Base-by-base conservation (phyloP, 1,284 basidiomycete species). In the Naganishia albida region DNA sequence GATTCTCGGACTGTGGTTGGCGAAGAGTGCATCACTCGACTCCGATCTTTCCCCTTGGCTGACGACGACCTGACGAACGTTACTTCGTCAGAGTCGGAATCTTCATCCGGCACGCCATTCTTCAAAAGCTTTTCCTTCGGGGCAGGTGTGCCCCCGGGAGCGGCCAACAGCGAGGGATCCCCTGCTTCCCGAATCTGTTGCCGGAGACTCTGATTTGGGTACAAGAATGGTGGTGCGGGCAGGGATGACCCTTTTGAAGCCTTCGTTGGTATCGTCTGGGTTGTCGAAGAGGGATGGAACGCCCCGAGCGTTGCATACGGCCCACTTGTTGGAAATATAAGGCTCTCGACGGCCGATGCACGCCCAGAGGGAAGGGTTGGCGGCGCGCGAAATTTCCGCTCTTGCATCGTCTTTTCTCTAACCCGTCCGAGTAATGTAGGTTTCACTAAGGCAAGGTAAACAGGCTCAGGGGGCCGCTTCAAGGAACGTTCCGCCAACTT, bases 331-430 rank as follows among this genome's bases (percentile, higher is more conserved):
- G 57, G 57, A 16, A 60, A 60, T 20, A 60, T 49, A 3, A 60
- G 38, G 46, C 57, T 60, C 16, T 60, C 57, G 12, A 60, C 23
- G 39, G 46, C n/a, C 2, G 57, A 48, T 1, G 46, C 46, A n/a
- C 30, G 34, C 1, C 38, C n/a, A 15, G 57, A 23, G 20, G 46
- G 46, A 7, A 60, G 38, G 2, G 57, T 50, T 7, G 57, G 57
- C 15, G 57, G 57, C 20, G 57, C 57, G 23, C 46, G 57, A 48
- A 50, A 60, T 39, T 60, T 60, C 15, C 57, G 57, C 8, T 60
- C 57, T 28, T 60, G 57, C 25, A 60, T 49, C 12, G 57, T 50
- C 57, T 60, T 60, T 51, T 57, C 54, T 40, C 55, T 59, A 25
- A 65, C 55, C 23, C 51, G 52, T 3, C 55, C 63, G 34, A 65